Percentiles rank a stretch among this genome's conserved stretches.
These are phyloP conservation scores for Podospora sp. DNA, from an alignment of 495 filamentous ascomycete species.

Conservation along the genomic window DNA sequence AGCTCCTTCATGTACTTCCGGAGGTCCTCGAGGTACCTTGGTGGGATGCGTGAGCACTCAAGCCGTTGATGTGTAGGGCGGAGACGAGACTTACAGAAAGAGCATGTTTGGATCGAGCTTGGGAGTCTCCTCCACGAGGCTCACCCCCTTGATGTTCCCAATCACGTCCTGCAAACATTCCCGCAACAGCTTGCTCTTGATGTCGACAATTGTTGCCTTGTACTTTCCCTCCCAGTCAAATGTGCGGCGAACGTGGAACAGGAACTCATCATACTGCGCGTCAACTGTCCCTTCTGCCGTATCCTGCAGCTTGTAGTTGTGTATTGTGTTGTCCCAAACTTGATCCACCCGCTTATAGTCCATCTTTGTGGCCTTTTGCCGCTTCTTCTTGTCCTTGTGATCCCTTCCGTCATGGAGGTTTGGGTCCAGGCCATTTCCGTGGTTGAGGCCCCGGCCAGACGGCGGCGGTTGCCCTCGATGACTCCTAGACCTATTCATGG, in stretches of 20 bases:
- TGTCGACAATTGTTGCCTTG: conserved; percentile 73
- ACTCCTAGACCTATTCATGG: background rate
- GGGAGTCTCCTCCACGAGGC: conserved; percentile 78
- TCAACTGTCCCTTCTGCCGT: conserved; percentile 71
- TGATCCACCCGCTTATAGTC: conserved; percentile 89
- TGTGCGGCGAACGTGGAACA: conserved; percentile 83
- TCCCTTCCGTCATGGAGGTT: conserved; percentile 45
- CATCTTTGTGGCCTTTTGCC: conserved; percentile 58
- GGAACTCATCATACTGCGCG: conserved; percentile 80
- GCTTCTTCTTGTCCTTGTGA: conserved; percentile 54
- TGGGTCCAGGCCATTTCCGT: conserved; percentile 23
- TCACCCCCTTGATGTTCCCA: conserved; percentile 80
- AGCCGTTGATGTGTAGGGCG: background rate
- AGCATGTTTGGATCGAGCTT: conserved; percentile 83
- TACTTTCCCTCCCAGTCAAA: conserved; percentile 92
- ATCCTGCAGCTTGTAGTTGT: conserved; percentile 82
- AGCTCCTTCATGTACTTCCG: conserved; percentile 65
- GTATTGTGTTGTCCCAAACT: conserved; percentile 75
- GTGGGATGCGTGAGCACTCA: conserved; percentile 15
- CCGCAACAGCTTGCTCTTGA: conserved; percentile 80
- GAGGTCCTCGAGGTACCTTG: conserved; percentile 73
- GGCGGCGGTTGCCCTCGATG: conserved; percentile 15
- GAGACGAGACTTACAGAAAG: conserved; percentile 60
- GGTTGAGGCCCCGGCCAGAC: conserved; percentile 18
- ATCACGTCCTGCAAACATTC: conserved; percentile 74